Evolutionary conservation across 805 yeast genomes (phyloP), one percentile per base, ranked within the genome.

Genomic region (Metschnikowia baotianmanensis): DNA sequence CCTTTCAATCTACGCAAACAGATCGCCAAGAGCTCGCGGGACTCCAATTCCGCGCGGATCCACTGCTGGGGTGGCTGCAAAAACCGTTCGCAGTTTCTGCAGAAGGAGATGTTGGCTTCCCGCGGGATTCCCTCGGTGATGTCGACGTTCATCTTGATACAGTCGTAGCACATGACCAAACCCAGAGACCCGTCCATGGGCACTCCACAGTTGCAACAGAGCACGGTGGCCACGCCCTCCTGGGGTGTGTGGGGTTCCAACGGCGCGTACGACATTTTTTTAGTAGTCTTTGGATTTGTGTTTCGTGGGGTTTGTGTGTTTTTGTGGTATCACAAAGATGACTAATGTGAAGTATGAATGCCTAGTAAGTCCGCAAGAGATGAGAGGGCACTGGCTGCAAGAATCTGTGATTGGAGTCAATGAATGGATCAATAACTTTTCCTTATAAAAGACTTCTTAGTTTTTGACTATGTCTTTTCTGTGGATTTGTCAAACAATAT

Each of bases 161-260:
- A 93, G 66, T 93, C 98, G 72, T 86, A 83, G 71, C 99, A 93
- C 95, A 91, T 88, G 20, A 89, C 95, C 42, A 90, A 69, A 11
- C 96, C 96, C 19, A 80, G 69, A 18, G 97, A 87, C 31, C 98
- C 98, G 61, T 93, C 98, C 78, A 93, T 87, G 31, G 98, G 97
- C 42, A 85, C 87, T 68, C 98, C 98, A 83, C 99, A 93, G 83
- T 87, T 88, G 68, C 96, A 89, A 74, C 99, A 93, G 43, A 93
- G 78, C 46, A 93, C 93, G 1, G 98, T 93, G 24, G 97, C 95
- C 15, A 72, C 76, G 18, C 46, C 46, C 11, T 45, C 50, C 6
- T 13, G 43, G 42, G 45, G 49, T 30, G 30, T 34, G 35, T 44
- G 47, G 21, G 46, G 45, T 21, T 36, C 38, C 21, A 48, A 36